Percentiles rank a stretch among this genome's conserved stretches.
Evolutionary conservation across 2,329 filamentous ascomycete species (phyloP).

Genomic region (Cucurbitaria berberidis): DNA sequence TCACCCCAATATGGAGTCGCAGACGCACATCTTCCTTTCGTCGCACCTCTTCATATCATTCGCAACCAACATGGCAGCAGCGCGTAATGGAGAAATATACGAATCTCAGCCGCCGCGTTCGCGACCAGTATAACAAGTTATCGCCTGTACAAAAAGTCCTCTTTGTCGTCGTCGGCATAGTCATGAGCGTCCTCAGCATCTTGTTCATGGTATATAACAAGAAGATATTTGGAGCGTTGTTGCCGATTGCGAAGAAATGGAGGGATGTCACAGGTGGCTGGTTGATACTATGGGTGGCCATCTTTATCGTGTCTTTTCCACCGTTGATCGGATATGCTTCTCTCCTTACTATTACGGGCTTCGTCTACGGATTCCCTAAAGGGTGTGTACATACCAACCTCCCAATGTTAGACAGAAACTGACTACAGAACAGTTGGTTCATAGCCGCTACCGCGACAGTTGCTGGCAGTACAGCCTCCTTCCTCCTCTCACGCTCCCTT

Average conservation of each 20-base stretch:
- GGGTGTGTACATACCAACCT: constrained; percentile 72
- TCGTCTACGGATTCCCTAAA: constrained; percentile 73
- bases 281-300: constrained; percentile 75
- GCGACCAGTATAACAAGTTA: constrained; percentile 62
- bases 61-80: constrained; percentile 42
- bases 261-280: constrained; percentile 73
- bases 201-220: constrained; percentile 80
- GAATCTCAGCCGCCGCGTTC: constrained; percentile 54
- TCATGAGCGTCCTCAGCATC: constrained; percentile 63
- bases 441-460: constrained; percentile 81
- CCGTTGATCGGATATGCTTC: constrained; percentile 88
- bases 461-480: constrained; percentile 77
- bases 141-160: constrained; percentile 67
- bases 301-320: constrained; percentile 81
- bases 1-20: constrained; percentile 60
- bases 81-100: constrained; percentile 53
- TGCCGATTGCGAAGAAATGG: constrained; percentile 77
- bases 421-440: constrained; percentile 70
- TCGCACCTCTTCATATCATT: constrained; percentile 45
- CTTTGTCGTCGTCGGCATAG: constrained; percentile 59
- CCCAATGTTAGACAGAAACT: constrained; percentile 38
- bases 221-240: constrained; percentile 76
- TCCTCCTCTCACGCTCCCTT: constrained; percentile 78
- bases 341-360: constrained; percentile 71
- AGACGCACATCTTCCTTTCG: constrained; percentile 50